Conservation (phyloP, 306 rosid genomes). For the Sphenostylis stenocarpa region DNA sequence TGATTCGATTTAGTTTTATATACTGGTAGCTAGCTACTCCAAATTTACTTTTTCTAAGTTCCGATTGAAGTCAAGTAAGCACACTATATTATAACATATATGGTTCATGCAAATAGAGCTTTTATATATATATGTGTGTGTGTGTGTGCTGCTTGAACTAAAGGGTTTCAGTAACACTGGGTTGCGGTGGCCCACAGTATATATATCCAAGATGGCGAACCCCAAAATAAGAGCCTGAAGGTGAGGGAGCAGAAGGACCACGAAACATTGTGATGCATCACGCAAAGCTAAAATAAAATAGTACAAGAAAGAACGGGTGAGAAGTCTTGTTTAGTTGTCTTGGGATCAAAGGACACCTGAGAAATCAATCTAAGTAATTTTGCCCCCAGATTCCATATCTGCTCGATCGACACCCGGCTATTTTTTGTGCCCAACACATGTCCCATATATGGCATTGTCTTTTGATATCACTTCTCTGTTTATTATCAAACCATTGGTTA, state of each 20-base stretch:
- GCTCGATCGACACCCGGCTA: conserved; percentile 17
- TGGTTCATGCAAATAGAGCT: background rate
- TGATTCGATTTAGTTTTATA: conserved; percentile 5
- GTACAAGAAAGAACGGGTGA: conserved; percentile 15
- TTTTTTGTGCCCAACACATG: conserved; percentile 45
- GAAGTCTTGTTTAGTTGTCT: conserved; percentile 43
- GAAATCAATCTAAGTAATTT: conserved; percentile 41
- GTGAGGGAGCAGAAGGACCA: background rate
- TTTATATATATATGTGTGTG: background rate
- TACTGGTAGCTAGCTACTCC: conserved; percentile 13
- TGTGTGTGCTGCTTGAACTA: background rate
- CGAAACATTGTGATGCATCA: conserved; percentile 17
- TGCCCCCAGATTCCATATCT: conserved; percentile 41
- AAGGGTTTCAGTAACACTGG: background rate
- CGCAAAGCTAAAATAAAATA: conserved; percentile 8
- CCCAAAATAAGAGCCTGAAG: background rate
- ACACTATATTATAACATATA: background rate
- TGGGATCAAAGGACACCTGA: conserved; percentile 52
- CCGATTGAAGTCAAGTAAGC: background rate
- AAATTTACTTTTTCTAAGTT: conserved; percentile 19
- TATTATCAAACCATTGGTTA: conserved; percentile 25
- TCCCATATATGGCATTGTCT: conserved; percentile 19
- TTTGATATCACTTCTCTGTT: conserved; percentile 9
- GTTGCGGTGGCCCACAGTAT: background rate
- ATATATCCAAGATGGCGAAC: background rate